Evolutionary conservation across 2,329 filamentous ascomycete species (phyloP).

Genomic region (Microcera coccophila): DNA sequence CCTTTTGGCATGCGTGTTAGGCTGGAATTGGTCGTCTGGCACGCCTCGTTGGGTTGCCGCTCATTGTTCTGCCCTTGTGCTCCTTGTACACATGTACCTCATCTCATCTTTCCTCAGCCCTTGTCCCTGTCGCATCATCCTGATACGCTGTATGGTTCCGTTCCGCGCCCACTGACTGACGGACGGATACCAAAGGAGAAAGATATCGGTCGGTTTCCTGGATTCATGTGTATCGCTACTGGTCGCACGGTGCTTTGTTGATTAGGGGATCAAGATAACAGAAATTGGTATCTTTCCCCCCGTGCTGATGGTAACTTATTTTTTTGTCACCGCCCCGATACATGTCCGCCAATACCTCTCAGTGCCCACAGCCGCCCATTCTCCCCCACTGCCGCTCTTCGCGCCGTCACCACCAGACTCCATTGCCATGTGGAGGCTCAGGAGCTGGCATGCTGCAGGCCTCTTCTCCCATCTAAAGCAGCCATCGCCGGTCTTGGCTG

Average conservation of each 20-base stretch:
- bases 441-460: conserved; percentile 17
- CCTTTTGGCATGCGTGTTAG: not conserved
- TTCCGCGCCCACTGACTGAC: not conserved
- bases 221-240: not conserved
- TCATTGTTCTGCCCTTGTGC: not conserved
- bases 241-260: not conserved
- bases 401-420: conserved; percentile 19
- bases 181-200: too few species aligned
- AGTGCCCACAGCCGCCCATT: not conserved
- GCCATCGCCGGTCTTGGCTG: conserved; percentile 3
- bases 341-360: conserved; percentile 10
- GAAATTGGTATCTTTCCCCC: not conserved
- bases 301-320: not conserved
- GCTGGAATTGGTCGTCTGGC: not conserved
- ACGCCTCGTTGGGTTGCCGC: not conserved
- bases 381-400: conserved; percentile 15
- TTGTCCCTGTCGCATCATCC: conserved; percentile 3
- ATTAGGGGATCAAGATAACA: not conserved
- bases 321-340: not conserved
- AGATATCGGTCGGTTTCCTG: not conserved
- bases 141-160: not conserved
- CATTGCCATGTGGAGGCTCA: conserved; percentile 15
- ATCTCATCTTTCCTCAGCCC: conserved; percentile 5
- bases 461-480: conserved; percentile 13
- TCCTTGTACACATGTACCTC: not conserved